A percentile compares a stretch with the other conserved stretches of the same genome.
Conservation (phyloP, 1,284 basidiomycete genomes). For the Phellinidium pouzarii region DNA sequence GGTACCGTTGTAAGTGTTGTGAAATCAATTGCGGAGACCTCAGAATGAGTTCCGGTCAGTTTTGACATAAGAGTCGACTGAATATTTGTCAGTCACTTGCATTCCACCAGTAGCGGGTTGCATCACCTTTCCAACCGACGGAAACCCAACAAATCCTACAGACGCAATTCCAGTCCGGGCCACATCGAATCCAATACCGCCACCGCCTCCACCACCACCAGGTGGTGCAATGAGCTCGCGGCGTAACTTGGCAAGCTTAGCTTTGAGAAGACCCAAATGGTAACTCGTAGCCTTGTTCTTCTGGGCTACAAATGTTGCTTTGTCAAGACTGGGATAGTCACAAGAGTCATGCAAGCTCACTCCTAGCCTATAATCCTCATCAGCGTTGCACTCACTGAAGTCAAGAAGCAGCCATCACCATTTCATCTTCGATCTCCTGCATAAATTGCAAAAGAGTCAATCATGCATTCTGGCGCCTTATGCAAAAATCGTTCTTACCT, state of each 20-base stretch:
- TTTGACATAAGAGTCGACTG: constrained; percentile 98
- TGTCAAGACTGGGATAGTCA: constrained; percentile 10
- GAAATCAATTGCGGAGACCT: constrained; percentile 98
- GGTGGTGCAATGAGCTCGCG: constrained; percentile 87
- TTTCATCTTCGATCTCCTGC: constrained; percentile 94
- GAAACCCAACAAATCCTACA: constrained; percentile 92
- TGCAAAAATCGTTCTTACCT: constrained; percentile 37
- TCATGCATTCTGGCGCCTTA: background rate
- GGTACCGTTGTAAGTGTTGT: constrained; percentile 92
- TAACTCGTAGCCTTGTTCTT: constrained; percentile 97
- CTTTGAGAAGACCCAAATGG: constrained; percentile 95
- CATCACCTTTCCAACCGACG: constrained; percentile 77
- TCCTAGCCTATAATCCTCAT: constrained; percentile 42
- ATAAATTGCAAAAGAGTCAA: background rate
- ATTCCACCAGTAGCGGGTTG: constrained; percentile 18
- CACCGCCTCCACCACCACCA: constrained; percentile 73
- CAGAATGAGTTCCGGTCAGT: constrained; percentile 94
- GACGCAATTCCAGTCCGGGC: constrained; percentile 94
- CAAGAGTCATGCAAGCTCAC: constrained; percentile 28
- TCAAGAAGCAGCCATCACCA: constrained; percentile 48
- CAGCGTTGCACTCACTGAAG: constrained; percentile 10
- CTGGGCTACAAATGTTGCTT: constrained; percentile 54
- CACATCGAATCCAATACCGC: constrained; percentile 91
- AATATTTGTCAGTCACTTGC: constrained; percentile 12
- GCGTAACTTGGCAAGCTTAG: constrained; percentile 95